phyloP scores from a whole-genome alignment of 305 asterid genomes.

The Solanum hybrid region DNA sequence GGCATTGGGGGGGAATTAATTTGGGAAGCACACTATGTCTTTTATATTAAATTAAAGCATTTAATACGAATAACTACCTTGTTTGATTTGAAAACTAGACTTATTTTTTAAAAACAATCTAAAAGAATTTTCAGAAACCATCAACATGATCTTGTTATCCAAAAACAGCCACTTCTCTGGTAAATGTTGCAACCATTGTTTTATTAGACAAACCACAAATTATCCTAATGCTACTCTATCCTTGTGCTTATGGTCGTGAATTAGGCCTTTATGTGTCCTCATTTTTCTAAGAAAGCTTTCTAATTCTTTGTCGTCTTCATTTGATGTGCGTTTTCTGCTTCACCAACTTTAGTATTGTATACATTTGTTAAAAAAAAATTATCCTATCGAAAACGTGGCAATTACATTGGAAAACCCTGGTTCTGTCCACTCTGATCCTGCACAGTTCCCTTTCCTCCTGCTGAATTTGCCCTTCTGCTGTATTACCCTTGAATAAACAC shows the following conservation, averaged over 20 bases:
- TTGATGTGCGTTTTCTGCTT: background rate
- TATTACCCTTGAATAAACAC: background rate
- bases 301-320: background rate
- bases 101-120: background rate
- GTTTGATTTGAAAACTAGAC: background rate
- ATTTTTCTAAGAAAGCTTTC: background rate
- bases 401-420: background rate
- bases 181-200: background rate
- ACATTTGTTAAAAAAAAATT: background rate
- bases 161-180: background rate
- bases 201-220: background rate
- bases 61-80: background rate
- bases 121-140: background rate
- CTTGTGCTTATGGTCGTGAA: background rate
- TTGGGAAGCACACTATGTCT: background rate
- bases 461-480: background rate
- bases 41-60: background rate
- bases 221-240: background rate
- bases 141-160: background rate
- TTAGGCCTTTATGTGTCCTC: background rate
- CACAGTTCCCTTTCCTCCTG: background rate
- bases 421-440: background rate
- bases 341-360: background rate
- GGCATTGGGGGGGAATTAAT: background rate
- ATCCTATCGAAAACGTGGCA: background rate